Evolutionary conservation across 2,329 filamentous ascomycete genomes (phyloP).

Genomic region (Fusarium algeriense): DNA sequence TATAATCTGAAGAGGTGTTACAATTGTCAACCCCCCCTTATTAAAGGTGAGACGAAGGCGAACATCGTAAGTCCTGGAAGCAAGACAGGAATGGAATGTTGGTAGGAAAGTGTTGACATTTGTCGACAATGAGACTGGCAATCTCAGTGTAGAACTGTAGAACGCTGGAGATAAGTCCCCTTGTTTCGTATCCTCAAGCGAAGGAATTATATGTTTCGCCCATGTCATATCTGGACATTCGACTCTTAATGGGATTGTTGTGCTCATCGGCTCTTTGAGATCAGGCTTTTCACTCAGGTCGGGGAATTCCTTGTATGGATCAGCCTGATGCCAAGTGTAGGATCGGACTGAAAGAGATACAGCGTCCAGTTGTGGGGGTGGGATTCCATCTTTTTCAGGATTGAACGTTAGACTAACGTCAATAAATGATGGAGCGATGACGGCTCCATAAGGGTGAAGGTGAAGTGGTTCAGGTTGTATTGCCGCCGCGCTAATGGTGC

Average conservation of each 20-base stretch:
- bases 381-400: background rate
- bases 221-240: background rate
- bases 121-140: background rate
- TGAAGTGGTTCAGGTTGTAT: background rate
- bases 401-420: background rate
- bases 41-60: background rate
- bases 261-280: background rate
- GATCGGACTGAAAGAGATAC: background rate
- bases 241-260: background rate
- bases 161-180: background rate
- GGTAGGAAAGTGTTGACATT: background rate
- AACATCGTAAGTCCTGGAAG: background rate
- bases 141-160: background rate
- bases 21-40: background rate
- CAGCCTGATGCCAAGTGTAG: background rate
- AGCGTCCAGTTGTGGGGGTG: background rate
- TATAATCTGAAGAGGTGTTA: background rate
- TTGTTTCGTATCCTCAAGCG: background rate
- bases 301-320: background rate
- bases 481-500: background rate
- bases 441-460: background rate
- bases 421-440: background rate
- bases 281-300: background rate
- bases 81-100: slow-evolving; percentile 1
- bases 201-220: background rate